Conservation (phyloP, 306 rosid species). For the Dryas drummondii region DNA sequence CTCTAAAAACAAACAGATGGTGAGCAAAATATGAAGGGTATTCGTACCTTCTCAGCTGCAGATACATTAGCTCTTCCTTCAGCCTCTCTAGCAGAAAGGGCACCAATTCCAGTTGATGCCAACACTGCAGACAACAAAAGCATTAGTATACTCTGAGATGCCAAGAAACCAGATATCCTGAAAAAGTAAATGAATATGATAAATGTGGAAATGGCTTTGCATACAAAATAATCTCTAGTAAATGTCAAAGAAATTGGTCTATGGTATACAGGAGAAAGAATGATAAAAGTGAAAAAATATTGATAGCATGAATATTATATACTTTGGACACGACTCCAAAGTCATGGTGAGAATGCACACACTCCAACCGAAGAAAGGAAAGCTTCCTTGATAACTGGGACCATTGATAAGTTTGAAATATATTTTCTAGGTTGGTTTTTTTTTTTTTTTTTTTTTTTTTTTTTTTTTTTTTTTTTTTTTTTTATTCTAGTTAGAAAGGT, state of each 20-base stretch:
- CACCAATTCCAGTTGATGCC: constrained; percentile 91
- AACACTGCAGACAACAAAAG: constrained; percentile 61
- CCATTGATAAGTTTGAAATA: neutral
- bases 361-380: neutral
- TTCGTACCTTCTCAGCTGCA: constrained; percentile 82
- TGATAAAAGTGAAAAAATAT: neutral
- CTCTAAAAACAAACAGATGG: neutral
- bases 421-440: neutral
- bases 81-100: constrained; percentile 92
- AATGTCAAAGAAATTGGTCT: neutral
- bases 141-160: constrained; percentile 20
- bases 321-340: neutral
- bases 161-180: constrained; percentile 11
- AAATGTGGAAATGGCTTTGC: neutral
- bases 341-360: constrained; percentile 1
- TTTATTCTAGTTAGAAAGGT: neutral
- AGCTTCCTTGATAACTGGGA: neutral
- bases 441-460: neutral
- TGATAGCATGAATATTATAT: neutral
- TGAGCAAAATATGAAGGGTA: constrained; percentile 15
- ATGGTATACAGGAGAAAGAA: neutral
- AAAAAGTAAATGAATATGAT: constrained; percentile 1
- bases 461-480: too few relatives aligned
- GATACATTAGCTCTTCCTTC: constrained; percentile 93
- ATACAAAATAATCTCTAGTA: neutral